Base-by-base conservation (phyloP, 306 rosid genomes). In the Crataegus laevigata region DNA sequence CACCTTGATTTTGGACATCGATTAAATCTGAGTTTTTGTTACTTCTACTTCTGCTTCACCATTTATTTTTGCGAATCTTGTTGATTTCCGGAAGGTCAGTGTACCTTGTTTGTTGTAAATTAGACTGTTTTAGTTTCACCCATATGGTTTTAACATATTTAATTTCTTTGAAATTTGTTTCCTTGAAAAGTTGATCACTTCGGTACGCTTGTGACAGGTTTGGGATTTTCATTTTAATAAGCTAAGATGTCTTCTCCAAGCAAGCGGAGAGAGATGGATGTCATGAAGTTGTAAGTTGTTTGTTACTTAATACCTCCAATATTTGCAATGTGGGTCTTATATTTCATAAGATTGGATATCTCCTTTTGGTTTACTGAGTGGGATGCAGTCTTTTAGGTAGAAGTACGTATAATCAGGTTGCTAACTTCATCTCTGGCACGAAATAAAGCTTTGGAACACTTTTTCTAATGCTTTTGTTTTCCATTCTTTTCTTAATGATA, bases 221-320 rank as follows among this genome's bases (percentile, higher is more conserved):
- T 73, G 82, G 80, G 82, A 73, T 78, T 84, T 74, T 77, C 61
- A 61, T 75, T 78, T 76, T 38, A 50, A 75, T 11, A 66, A 51
- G 40, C 77, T 82, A 87, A 79, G 73, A 96, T 96, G 99, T 96
- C 98, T 80, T 96, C 99, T 84, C 99, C 98, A 79, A 92, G 98
- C 88, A 96, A 96, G 88, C 89, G 99, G 81, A 87, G 99, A 85
- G 99, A 96, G 77, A 92, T 96, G 97, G 99, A 96, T 88, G 99
- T 96, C 72, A 92, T 92, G 99, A 96, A 96, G 82, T 75, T 96
- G 99, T 96, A 84, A 89, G 99, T 81, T 69, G 71, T 60, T 66
- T 32, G 24, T 28, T 70, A 43, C 68, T 75, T 62, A 42, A 15
- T 28, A 65, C 29, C 47, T 62, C 21, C n/a, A 42, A 11, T 69